Base-by-base conservation (phyloP, 2,329 filamentous ascomycete species). In the Apiospora rasikravindrae region DNA sequence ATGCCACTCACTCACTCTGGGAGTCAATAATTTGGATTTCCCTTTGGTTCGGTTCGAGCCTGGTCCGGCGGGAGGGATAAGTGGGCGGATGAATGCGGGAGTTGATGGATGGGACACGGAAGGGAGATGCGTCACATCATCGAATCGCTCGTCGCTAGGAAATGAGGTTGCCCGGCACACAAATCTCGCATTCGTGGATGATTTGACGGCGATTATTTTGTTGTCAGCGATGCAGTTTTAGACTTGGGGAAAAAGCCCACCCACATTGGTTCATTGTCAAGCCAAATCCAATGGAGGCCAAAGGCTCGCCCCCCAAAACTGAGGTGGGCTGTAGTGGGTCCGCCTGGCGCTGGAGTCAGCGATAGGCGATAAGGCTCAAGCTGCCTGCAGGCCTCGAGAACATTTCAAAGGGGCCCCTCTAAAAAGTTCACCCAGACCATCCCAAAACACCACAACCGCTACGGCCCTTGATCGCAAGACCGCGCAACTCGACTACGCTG, bases 401-500 rank as follows among this genome's bases (percentile, higher is more conserved):
- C 44, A 47, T 68, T 47, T 68, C 45, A 45, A 40, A 13, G 44
- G 64, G 40, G 40, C 40, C 8, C 14, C 42, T 13, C 8, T 45
- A 37, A 67, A 67, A 53, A 29, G 49, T 53, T 53, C 45, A 47
- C 16, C 22, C 45, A 47, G 45, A 53, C 53, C 10, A 16, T 45
- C 66, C 40, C 44, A 44, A 44, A 68, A 26, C 40, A 77, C 8
- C 33, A 37, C 33, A 37, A 37, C 33, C 33, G 33, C 33, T 7
- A 37, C 33, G 33, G 33, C 33, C 33, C 33, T 77, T 73, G 74
- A 76, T 37, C 33, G 33, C 33, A 37, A 37, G 33, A 71, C 75
- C 73, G 26, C 37, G 29, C 44, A 8, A 45, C 64, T n/a, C 33
- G 13, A 67, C 44, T 44, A 24, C 42, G 19, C 14, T n/a, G 33